A percentile compares a stretch with the other conserved stretches of the same genome.
Evolutionary conservation across 2,329 filamentous ascomycete species (phyloP).

Genomic region (Cladosporium sp.): DNA sequence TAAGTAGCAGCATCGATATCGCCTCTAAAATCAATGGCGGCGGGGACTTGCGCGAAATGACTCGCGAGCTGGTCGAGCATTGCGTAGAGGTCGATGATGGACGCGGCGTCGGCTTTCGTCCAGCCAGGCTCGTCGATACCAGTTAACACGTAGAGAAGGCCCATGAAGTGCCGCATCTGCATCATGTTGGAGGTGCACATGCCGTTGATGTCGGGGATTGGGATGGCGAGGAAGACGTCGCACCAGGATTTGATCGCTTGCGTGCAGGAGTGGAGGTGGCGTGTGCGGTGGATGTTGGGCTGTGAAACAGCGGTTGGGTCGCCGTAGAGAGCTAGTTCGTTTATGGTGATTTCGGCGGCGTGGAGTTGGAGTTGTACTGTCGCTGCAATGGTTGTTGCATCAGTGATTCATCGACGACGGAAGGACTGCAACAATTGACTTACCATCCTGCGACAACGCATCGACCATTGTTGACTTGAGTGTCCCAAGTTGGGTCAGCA

Average conservation of each 20-base stretch:
- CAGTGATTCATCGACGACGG: neutral
- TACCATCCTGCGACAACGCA: neutral
- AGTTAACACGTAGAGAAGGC: neutral
- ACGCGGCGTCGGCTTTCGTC: neutral
- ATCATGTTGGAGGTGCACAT: constrained; percentile 1
- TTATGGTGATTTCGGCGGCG: neutral
- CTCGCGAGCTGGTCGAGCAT: constrained; percentile 7
- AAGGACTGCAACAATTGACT: neutral
- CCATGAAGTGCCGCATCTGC: constrained; percentile 9
- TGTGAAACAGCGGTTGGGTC: neutral
- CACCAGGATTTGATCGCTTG: constrained; percentile 7
- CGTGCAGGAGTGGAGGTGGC: neutral
- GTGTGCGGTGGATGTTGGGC: neutral
- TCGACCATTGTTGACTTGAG: neutral
- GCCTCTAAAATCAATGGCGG: neutral
- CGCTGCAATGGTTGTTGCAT: neutral
- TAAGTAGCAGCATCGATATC: neutral
- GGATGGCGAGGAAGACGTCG: constrained; percentile 1
- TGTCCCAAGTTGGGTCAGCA: constrained; percentile 2
- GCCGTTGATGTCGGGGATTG: constrained; percentile 8
- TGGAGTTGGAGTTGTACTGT: constrained; percentile 1
- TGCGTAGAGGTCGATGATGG: neutral
- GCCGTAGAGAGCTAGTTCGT: neutral
- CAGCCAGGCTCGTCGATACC: constrained; percentile 14
- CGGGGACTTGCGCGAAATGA: neutral